A percentile compares a stretch with the other conserved stretches of the same genome.
phyloP scores from a whole-genome alignment of 148 eudicot species.

The Vaccinium macrocarpon region DNA sequence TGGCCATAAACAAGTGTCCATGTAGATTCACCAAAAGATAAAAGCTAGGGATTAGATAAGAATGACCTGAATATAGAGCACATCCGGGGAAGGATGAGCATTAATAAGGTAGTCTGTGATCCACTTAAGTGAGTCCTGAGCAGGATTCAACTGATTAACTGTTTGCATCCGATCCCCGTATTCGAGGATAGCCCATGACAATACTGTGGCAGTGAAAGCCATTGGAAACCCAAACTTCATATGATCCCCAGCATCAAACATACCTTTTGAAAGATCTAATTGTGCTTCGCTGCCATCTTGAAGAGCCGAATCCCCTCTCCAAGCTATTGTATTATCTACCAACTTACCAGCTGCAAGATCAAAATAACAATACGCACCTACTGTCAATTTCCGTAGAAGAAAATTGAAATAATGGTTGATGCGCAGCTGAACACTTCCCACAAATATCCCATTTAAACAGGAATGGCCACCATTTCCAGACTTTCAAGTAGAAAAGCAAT shows the following conservation, averaged over 20 bases:
- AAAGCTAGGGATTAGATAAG: neutral
- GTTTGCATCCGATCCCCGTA: constrained; percentile 82
- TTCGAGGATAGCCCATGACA: constrained; percentile 90
- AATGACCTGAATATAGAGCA: constrained; percentile 80
- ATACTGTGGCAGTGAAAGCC: constrained; percentile 90
- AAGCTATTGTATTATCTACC: constrained; percentile 60
- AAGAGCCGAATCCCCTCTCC: constrained; percentile 93
- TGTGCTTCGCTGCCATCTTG: constrained; percentile 67
- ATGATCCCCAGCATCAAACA: constrained; percentile 97
- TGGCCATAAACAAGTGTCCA: neutral
- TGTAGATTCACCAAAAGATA: neutral
- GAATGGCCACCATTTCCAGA: neutral
- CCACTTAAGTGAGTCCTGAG: constrained; percentile 76
- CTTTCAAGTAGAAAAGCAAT: neutral
- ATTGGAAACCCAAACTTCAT: constrained; percentile 93
- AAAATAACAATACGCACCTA: constrained; percentile 11
- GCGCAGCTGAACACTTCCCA: neutral
- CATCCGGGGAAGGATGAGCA: constrained; percentile 68
- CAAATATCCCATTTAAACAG: neutral
- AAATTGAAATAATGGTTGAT: neutral
- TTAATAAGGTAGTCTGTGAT: constrained; percentile 80
- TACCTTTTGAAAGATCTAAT: constrained; percentile 78
- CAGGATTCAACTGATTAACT: constrained; percentile 61
- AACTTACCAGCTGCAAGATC: constrained; percentile 80
- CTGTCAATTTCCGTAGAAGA: neutral